Evolutionary conservation across 2,329 filamentous ascomycete genomes (phyloP).

Genomic region (Trichoderma sp.): DNA sequence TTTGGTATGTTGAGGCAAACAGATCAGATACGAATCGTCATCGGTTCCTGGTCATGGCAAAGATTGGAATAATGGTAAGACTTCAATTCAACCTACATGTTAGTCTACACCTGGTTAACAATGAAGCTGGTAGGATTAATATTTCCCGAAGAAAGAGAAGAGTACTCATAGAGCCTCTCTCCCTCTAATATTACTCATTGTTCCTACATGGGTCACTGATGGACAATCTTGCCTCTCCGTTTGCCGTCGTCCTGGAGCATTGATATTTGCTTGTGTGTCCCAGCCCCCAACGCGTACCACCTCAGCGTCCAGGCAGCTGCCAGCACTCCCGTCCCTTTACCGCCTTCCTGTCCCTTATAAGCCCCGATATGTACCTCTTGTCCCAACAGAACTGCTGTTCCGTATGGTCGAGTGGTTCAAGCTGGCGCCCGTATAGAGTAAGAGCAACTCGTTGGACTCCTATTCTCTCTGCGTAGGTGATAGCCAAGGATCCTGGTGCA

Average conservation of each 20-base stretch:
- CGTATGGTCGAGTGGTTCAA: slow-evolving; percentile 2
- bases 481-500: slow-evolving; percentile 39
- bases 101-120: background rate
- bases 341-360: background rate
- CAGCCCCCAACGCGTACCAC: background rate
- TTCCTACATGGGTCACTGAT: background rate
- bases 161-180: background rate
- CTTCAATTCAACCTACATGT: background rate
- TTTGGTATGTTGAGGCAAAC: background rate
- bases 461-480: slow-evolving; percentile 30
- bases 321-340: background rate
- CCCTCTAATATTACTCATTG: background rate
- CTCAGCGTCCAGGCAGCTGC: background rate
- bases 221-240: background rate
- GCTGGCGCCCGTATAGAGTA: slow-evolving; percentile 8
- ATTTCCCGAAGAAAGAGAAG: background rate
- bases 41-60: background rate
- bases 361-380: background rate
- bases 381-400: background rate
- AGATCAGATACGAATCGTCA: background rate
- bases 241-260: background rate
- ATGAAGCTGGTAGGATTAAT: background rate
- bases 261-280: background rate
- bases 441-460: slow-evolving; percentile 31
- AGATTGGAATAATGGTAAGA: background rate